Base-by-base conservation (phyloP, 805 yeast species). In the Yamadazyma akitaensis region DNA sequence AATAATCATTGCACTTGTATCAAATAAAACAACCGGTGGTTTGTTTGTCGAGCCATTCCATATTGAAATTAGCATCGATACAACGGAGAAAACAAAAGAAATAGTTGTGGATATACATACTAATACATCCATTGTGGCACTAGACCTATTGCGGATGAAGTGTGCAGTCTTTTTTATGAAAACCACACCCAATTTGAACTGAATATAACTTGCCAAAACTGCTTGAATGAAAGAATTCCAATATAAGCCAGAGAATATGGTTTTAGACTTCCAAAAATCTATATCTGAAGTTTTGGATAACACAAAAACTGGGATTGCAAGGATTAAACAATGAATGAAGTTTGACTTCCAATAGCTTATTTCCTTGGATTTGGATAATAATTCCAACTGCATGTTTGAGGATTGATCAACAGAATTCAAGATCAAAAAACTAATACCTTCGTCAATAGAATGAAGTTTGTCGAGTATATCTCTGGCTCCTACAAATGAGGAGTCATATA, bases 71-170 rank as follows among this genome's bases (percentile, higher is more conserved):
- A 77, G 26, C 51, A 89, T 79, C 0, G 94, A 77, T 21, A 80
- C 62, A 1, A 85, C 61, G 1, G 97, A 90, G 57, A 88, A 92
- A 5, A 71, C 40, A 59, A 81, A 94, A 4, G 97, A 88, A 18
- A 86, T 81, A 41, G 84, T 67, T 0, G 97, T 90, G 3, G 97
- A 88, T 17, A 87, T 72, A 43, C 86, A 82, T 32, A 94, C 90
- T 49, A 94, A 72, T 2, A 92, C 86, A 64, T 94, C 99, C 99
- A 94, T 95, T 7, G 92, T 89, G 19, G 88, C 82, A 46, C 61
- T 64, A 19, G 49, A 57, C n/a, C 80, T 68, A 57, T 87, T 90
- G 44, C 72, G 72, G 18, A 90, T 48, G 6, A 96, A 84, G 31
- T 76, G 77, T 59, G 66, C 74, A 7, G 94, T 79, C 46, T 88